A percentile compares a stretch with the other conserved stretches of the same genome.
Conservation (phyloP, 1,284 basidiomycete genomes). For the Cutaneotrichosporon spelunceum region DNA sequence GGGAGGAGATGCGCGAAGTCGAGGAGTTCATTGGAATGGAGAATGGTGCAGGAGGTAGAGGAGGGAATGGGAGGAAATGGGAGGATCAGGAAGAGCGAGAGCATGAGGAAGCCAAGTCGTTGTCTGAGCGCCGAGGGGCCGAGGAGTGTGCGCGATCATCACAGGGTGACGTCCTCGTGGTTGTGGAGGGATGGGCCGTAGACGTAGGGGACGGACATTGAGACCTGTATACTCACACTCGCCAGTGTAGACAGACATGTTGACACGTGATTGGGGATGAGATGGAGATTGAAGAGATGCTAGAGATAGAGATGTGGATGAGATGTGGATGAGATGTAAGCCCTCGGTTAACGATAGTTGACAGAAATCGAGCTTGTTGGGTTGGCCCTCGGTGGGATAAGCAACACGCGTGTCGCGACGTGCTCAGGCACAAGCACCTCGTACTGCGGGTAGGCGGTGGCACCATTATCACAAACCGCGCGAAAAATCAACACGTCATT, state of each 20-base stretch:
- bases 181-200: neutral
- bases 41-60: neutral
- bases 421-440: neutral
- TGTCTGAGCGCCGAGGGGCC: neutral
- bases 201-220: neutral
- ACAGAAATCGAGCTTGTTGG: no score
- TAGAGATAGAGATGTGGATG: neutral
- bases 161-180: neutral
- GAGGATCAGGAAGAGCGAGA: neutral
- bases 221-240: constrained; percentile 35
- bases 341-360: no score
- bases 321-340: neutral
- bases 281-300: neutral
- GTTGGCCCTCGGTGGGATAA: neutral
- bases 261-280: neutral
- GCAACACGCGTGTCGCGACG: constrained; percentile 1
- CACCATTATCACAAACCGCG: neutral
- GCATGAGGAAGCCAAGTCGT: neutral
- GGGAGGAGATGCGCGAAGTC: neutral
- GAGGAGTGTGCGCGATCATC: constrained; percentile 4
- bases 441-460: no score
- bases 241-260: constrained; percentile 46
- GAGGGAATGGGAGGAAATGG: neutral
- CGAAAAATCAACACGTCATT: constrained; percentile 4
- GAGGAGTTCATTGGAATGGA: neutral